Evolutionary conservation across 768 basidiomycete genomes (phyloP), one percentile per base, ranked within the genome.

Genomic region (Termitomyces sp.): DNA sequence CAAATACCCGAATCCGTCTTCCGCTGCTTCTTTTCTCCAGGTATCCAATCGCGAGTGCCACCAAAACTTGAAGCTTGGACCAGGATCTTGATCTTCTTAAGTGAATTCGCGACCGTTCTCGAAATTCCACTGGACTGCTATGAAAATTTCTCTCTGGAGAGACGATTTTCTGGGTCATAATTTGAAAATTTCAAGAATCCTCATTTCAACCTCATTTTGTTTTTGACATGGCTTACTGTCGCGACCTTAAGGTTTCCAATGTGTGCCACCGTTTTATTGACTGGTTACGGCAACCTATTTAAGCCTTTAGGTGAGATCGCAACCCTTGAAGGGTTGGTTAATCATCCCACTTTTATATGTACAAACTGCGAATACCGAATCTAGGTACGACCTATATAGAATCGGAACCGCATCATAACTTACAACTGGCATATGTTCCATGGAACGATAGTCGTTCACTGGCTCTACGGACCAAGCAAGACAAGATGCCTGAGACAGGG

Each of bases 1-100:
- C 20, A 59, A 57, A 61, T 55, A 58, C 51, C 50, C 55, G 20
- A 50, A 50, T 40, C 53, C 53, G 40, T 38, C 44, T 41, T 33
- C 44, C 50, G 23, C 18, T 47, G 23, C 38, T 30, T n/a, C 38
- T 54, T 20, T 44, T 14, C 52, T 35, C 40, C 41, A 33, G 8
- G n/a, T 32, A 18, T 35, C 57, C 40, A 43, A 32, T 33, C 57
- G 40, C 43, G 10, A 28, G 7, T 43, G 5, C 32, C 50, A 46
- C 10, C 28, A 20, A 52, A 43, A n/a, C n/a, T 23, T 26, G 41
- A 38, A 54, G 23, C 23, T 23, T 23, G 23, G 23, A 23, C 23
- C 50, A 20, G 41, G 38, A 28, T 40, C 47, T 56, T 46, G 44
- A 32, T 32, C 47, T 56, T 55, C 52, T 54, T 20, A 28, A 12